Evolutionary conservation across 352 stramenopile genomes (phyloP).

Genomic region (Phytophthora sojae): DNA sequence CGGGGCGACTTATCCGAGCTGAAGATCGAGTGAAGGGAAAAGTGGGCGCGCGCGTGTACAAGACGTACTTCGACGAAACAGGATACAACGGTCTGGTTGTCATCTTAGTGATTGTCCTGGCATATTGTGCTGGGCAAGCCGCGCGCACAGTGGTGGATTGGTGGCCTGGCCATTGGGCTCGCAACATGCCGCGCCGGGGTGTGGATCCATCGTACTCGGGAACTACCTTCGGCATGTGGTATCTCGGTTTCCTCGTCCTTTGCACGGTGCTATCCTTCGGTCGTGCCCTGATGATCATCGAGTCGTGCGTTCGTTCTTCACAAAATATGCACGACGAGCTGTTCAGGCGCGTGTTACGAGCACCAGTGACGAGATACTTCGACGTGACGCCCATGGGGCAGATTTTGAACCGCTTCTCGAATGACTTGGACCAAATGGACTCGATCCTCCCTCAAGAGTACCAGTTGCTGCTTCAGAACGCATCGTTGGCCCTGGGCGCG

Average conservation of each 20-base stretch:
- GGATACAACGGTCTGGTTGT: conserved; percentile 34
- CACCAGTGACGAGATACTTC: conserved; percentile 63
- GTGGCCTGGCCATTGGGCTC: conserved; percentile 41
- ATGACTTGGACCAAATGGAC: conserved; percentile 64
- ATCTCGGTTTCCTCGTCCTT: conserved; percentile 45
- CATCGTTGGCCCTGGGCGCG: conserved; percentile 37
- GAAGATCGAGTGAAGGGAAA: conserved; percentile 49
- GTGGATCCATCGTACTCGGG: conserved; percentile 46
- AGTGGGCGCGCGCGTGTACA: conserved; percentile 42
- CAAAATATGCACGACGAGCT: conserved; percentile 58
- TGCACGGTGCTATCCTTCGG: conserved; percentile 33
- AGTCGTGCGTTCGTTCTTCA: conserved; percentile 44
- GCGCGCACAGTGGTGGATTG: conserved; percentile 38
- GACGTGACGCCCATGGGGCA: conserved; percentile 65
- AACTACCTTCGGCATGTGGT: conserved; percentile 46
- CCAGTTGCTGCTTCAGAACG: conserved; percentile 47
- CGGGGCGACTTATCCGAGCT: conserved; percentile 32
- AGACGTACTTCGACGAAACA: conserved; percentile 47
- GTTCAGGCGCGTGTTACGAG: conserved; percentile 52
- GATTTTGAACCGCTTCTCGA: conserved; percentile 70
- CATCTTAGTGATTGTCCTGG: conserved; percentile 8
- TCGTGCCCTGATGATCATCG: conserved; percentile 47
- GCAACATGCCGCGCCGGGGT: conserved; percentile 21
- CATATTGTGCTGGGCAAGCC: conserved; percentile 28
- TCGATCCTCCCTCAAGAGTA: conserved; percentile 47